Conservation (phyloP, 495 filamentous ascomycete genomes). For the Glonium stellatum region DNA sequence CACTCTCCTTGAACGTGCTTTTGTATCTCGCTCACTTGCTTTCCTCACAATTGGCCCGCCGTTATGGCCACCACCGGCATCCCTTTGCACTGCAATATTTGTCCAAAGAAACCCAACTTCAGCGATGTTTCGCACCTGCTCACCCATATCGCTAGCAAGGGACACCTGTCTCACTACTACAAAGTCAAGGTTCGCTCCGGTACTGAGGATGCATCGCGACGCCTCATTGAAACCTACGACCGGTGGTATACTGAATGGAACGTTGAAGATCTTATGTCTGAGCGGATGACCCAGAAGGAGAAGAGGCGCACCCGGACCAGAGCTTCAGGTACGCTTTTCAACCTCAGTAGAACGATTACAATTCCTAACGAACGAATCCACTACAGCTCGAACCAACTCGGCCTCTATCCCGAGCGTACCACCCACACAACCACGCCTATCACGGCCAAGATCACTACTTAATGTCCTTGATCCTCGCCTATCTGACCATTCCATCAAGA, state of each 20-base stretch:
- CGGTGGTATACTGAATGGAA: slow-evolving; percentile 61
- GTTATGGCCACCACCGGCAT: slow-evolving; percentile 37
- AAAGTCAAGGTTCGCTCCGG: slow-evolving; percentile 60
- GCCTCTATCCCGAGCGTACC: slow-evolving; percentile 15
- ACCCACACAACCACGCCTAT: slow-evolving; percentile 13
- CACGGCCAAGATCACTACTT: slow-evolving; percentile 13
- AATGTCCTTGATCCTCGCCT: slow-evolving; percentile 27
- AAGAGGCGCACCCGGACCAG: slow-evolving; percentile 41
- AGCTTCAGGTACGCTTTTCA: slow-evolving; percentile 17
- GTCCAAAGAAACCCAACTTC: slow-evolving; percentile 67
- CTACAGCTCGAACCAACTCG: slow-evolving; percentile 8
- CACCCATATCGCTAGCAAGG: slow-evolving; percentile 81
- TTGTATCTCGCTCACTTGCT: slow-evolving; percentile 13
- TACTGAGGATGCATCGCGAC: slow-evolving; percentile 45
- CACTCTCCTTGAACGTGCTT: neutral
- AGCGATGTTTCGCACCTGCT: slow-evolving; percentile 84
- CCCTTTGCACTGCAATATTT: slow-evolving; percentile 70
- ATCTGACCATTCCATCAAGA: slow-evolving; percentile 26
- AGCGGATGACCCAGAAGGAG: slow-evolving; percentile 66
- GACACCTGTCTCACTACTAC: slow-evolving; percentile 68
- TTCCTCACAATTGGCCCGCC: slow-evolving; percentile 5
- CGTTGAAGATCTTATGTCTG: slow-evolving; percentile 59
- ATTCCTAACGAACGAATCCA: slow-evolving; percentile 1
- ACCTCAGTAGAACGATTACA: neutral
- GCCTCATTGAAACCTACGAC: slow-evolving; percentile 54